Conservation (phyloP, 176 grass and related monocot genomes). For the Zizania latifolia region DNA sequence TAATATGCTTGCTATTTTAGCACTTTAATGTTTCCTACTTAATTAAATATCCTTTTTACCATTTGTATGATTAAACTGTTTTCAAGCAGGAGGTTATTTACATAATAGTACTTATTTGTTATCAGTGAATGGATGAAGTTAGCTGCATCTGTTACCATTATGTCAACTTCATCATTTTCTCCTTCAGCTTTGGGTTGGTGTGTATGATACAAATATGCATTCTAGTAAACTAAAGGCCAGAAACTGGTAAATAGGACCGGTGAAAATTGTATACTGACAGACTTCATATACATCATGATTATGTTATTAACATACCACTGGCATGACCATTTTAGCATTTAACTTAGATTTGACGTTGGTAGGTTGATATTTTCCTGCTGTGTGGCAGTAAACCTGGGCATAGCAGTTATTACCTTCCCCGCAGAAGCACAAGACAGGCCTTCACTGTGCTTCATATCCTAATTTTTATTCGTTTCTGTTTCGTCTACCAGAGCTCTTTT, state of each 20-base stretch:
- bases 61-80: neutral
- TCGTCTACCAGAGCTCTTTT: neutral
- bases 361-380: neutral
- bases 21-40: neutral
- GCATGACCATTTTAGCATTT: neutral
- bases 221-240: neutral
- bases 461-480: neutral
- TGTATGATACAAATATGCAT: neutral
- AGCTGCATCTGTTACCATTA: neutral
- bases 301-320: neutral
- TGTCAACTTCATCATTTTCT: neutral
- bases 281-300: conserved; percentile 5
- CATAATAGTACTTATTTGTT: neutral
- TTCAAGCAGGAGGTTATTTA: neutral
- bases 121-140: neutral
- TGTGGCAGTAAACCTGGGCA: neutral
- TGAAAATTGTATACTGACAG: neutral
- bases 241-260: neutral
- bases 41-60: neutral
- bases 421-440: neutral
- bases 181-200: neutral
- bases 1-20: conserved; percentile 21
- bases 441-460: neutral
- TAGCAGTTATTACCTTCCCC: neutral
- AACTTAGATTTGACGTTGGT: neutral